Percentiles rank a stretch among this genome's conserved stretches.
Conservation (phyloP, 225 moss, liverwort and hornwort species). For the Polytrichum formosum region DNA sequence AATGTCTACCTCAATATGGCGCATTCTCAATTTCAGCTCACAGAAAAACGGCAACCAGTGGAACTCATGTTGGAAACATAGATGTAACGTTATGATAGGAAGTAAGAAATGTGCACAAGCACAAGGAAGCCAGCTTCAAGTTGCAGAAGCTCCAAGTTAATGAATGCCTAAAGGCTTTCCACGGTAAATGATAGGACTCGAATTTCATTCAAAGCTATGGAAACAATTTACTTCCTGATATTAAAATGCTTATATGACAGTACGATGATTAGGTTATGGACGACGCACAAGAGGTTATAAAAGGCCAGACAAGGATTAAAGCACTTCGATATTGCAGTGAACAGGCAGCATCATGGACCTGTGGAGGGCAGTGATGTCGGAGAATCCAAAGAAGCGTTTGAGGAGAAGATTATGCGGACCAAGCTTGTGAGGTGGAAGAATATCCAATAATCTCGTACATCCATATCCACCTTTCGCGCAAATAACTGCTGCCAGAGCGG, state of each 20-base stretch:
- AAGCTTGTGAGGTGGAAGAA: slow-evolving; percentile 21
- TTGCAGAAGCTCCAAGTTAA: neutral
- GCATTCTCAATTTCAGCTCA: no score
- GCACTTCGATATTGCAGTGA: neutral
- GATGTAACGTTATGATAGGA: neutral
- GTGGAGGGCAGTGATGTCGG: slow-evolving; percentile 42
- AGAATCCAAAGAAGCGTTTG: slow-evolving; percentile 44
- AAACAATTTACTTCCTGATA: no score
- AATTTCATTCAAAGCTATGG: no score
- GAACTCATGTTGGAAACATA: no score
- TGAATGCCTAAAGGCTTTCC: no score
- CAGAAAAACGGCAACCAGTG: no score
- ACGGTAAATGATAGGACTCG: no score
- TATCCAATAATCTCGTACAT: slow-evolving; percentile 25
- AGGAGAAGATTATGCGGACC: slow-evolving; percentile 28
- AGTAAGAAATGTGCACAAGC: slow-evolving; percentile 2
- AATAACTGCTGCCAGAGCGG: slow-evolving; percentile 18
- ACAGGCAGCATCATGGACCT: slow-evolving; percentile 9
- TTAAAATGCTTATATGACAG: no score
- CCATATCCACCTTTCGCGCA: slow-evolving; percentile 33
- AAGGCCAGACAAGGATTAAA: neutral
- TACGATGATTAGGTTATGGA: no score
- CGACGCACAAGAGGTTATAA: neutral
- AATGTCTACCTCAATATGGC: slow-evolving; percentile 3
- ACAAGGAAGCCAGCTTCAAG: neutral